Base-by-base conservation (phyloP, 2,329 filamentous ascomycete species). In the Ophiostoma perfectum region DNA sequence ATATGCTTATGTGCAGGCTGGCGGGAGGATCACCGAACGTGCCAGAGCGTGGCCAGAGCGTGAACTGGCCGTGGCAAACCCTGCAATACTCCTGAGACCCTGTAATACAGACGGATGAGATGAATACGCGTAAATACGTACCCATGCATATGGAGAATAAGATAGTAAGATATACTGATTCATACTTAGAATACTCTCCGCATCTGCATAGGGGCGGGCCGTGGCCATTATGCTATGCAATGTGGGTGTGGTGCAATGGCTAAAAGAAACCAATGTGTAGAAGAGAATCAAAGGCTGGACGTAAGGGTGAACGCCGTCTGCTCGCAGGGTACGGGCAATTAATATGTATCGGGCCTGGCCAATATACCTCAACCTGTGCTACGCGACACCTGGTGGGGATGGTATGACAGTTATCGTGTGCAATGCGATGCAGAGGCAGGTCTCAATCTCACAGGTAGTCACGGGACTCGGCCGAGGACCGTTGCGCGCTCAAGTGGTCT, bases 301-400 rank as follows among this genome's bases (percentile, higher is more conserved):
- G 27, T 27, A 27, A 27, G 27, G 2, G 27, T 27, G 27, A 1
- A 27, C 27, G 27, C 27, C 27, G 27, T 27, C 27, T 27, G 27
- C 27, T 27, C 27, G 27, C 27, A 27, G 27, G 27, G 27, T 27
- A 27, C 27, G 27, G 14, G 14, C 45, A 52, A 18, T 52, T 16
- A 55, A 55, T 52, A 52, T 55, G 27, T 55, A 55, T 55, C 49
- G 11, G n/a, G n/a, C n/a, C n/a, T 44, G n/a, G 9, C 16, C 47
- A 52, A 9, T 11, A 45, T 45, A 45, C 2, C 47, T 52, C 47
- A 27, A 14, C n/a, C n/a, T 18, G 47, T 52, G 47, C 16, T 18
- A 52, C n/a, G 47, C 47, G n/a, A 52, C 47, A 55, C 49, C 49
- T 55, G 49, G 49, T 55, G 49, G 49, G 49, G 55, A 8, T 18